A percentile compares a stretch with the other conserved stretches of the same genome.
Evolutionary conservation across 495 filamentous ascomycete genomes (phyloP).

Genomic region (Ramalina peruviana): DNA sequence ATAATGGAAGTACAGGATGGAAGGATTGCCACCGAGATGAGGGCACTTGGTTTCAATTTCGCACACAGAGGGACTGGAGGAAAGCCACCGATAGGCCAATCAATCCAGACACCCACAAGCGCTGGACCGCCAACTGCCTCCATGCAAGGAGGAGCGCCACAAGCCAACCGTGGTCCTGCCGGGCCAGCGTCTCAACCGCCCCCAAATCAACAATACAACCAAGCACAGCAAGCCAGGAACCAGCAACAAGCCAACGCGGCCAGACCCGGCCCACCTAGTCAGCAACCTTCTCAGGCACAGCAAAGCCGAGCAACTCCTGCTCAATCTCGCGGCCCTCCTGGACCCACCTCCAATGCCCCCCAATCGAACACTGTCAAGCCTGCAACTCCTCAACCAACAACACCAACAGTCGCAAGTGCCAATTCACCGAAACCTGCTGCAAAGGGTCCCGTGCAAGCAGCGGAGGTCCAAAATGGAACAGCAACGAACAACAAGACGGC

Average conservation of each 20-base stretch:
- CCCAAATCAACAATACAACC: constrained; percentile 18
- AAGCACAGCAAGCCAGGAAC: constrained; percentile 22
- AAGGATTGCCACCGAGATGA: constrained; percentile 94
- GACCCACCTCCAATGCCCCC: constrained; percentile 37
- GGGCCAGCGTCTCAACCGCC: constrained; percentile 17
- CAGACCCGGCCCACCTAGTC: constrained; percentile 21
- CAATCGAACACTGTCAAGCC: constrained; percentile 34
- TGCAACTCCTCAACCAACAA: constrained; percentile 36
- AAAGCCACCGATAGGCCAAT: constrained; percentile 28
- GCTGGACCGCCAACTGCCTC: constrained; percentile 13
- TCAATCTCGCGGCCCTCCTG: constrained; percentile 27
- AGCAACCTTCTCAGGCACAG: constrained; percentile 22
- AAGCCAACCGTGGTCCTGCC: constrained; percentile 16
- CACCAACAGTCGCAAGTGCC: constrained; percentile 17
- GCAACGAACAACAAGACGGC: constrained; percentile 12
- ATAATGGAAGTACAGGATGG: constrained; percentile 89
- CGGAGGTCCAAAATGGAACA: constrained; percentile 9
- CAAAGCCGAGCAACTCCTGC: constrained; percentile 25
- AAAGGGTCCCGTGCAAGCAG: constrained; percentile 24
- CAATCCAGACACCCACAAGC: constrained; percentile 21
- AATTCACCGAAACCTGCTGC: constrained; percentile 13
- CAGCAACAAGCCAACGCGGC: constrained; percentile 20
- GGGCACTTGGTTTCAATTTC: constrained; percentile 98
- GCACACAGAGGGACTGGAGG: constrained; percentile 60
- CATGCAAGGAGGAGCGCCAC: constrained; percentile 16